Evolutionary conservation across 345 rosid species (phyloP).

Genomic region (Geranium rotundifolium): DNA sequence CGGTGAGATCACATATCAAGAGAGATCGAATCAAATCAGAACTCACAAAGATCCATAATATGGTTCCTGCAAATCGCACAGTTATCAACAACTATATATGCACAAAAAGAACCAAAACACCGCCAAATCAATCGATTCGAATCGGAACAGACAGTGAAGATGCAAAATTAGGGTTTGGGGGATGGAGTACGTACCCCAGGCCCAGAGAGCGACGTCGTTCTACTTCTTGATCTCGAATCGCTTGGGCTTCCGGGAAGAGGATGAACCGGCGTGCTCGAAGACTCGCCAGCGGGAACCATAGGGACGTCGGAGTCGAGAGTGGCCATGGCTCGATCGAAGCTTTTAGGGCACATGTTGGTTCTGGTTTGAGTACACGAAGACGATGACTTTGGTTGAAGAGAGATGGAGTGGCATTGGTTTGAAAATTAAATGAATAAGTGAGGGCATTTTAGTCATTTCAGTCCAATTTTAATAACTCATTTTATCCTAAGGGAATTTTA

Average conservation of each 20-base stretch:
- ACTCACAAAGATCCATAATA: constrained; percentile 93
- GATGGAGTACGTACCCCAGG: constrained; percentile 68
- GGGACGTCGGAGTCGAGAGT: constrained; percentile 73
- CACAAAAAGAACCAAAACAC: constrained; percentile 13
- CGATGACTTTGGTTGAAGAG: too few species aligned
- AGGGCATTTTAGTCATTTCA: too few species aligned
- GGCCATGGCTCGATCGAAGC: constrained; percentile 35
- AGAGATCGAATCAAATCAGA: neutral
- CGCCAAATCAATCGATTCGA: neutral
- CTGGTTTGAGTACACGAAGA: too few species aligned
- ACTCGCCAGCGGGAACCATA: constrained; percentile 70
- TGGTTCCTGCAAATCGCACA: constrained; percentile 97
- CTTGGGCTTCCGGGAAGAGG: constrained; percentile 70
- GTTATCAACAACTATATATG: constrained; percentile 89
- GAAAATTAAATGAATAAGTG: too few species aligned
- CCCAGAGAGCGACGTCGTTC: constrained; percentile 94
- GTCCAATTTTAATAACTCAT: too few species aligned
- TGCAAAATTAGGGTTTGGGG: constrained; percentile 4
- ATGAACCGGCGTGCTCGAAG: constrained; percentile 39
- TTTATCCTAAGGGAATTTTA: too few species aligned
- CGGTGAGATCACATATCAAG: neutral
- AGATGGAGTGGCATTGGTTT: too few species aligned
- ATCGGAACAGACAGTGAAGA: too few species aligned
- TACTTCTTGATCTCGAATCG: constrained; percentile 87
- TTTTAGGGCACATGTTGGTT: too few species aligned